Base-by-base conservation (phyloP, 208 protist genomes). In the Eutreptiella sp. region DNA sequence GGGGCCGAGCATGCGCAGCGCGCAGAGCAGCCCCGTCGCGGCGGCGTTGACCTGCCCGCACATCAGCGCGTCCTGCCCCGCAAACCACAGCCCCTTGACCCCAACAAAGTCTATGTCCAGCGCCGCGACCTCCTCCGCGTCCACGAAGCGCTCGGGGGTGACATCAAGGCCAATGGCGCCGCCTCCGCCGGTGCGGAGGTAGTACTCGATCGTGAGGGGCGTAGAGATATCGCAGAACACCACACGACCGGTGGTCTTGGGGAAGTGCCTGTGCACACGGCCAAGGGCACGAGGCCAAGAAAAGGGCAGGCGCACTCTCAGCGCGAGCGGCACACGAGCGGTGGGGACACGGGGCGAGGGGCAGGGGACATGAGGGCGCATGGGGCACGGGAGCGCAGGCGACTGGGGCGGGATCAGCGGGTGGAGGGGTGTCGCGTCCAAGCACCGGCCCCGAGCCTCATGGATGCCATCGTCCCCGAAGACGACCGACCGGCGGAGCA, bases 11-110 rank as follows among this genome's bases (percentile, higher is more conserved):
- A 57, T 57, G 9, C 50, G 7, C 31, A 57, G 39, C n/a, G 50
- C 29, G 36, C 31, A 53, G 50, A 46, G 11, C 14, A 57, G 14
- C n/a, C 50, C 50, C 7, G 50, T 33, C 21, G 39, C 39, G 31
- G 33, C 31, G 14, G 50, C 50, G 31, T 41, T 57, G 50, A 31
- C 14, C 11, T 41, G 31, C 11, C 50, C 50, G 14, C 31, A 33
- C 31, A 57, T 24, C 31, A 32, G 11, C 16, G 28, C 23, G 36
- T 57, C 50, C 14, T 57, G 50, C 9, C 50, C 50, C 9, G 50
- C 39, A 11, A 57, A 26, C 31, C 24, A 57, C n/a, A 57, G 50
- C n/a, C n/a, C n/a, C 31, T 57, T 57, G 9, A 33, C 31, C 31
- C 33, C 36, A 16, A 9, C n/a, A 14, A 33, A 53, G 11, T 11